Base-by-base conservation (phyloP, 2,329 filamentous ascomycete genomes). In the Neocucurbitaria cava region DNA sequence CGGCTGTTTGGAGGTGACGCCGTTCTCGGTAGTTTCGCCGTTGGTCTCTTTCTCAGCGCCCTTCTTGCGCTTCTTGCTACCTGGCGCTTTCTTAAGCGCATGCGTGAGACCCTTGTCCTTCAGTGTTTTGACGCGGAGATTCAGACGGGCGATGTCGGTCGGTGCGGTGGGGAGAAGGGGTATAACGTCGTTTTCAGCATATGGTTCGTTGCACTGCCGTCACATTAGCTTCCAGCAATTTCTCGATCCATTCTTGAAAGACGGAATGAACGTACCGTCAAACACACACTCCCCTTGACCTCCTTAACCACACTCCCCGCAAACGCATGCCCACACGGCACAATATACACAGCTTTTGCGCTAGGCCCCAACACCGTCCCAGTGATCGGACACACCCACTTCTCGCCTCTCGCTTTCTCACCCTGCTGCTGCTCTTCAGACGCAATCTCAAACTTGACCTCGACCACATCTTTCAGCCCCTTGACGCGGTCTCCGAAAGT, bases 241-340 rank as follows among this genome's bases (percentile, higher is more conserved):
- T 18, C 5, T 15, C 5, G 24, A n/a, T n/a, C n/a, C n/a, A n/a
- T n/a, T n/a, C n/a, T n/a, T n/a, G n/a, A n/a, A n/a, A n/a, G n/a
- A n/a, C n/a, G n/a, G n/a, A n/a, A n/a, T n/a, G 20, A n/a, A 65
- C 79, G 49, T 67, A 83, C 82, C 76, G 83, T 78, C 57, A 86
- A 70, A 64, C 86, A 89, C 59, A 79, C 81, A 60, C 90, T 88
- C 2, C 79, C 83, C 21, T 82, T 81, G n/a, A 96, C 86, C 76
- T 95, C 90, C 63, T 88, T 90, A 62, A 98, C 88, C 7, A 92
- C 92, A 48, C 87, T 87, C 57, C 96, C 92, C 0, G 91, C 89
- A 76, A 98, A 98, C 0, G 91, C 93, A 79, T 99, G 96, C 0
- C 95, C 96, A 69, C 95, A 99, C 0, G 95, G 95, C 4, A 98